phyloP scores from a whole-genome alignment of 495 filamentous ascomycete species.

The Talaromyces thailandensis region DNA sequence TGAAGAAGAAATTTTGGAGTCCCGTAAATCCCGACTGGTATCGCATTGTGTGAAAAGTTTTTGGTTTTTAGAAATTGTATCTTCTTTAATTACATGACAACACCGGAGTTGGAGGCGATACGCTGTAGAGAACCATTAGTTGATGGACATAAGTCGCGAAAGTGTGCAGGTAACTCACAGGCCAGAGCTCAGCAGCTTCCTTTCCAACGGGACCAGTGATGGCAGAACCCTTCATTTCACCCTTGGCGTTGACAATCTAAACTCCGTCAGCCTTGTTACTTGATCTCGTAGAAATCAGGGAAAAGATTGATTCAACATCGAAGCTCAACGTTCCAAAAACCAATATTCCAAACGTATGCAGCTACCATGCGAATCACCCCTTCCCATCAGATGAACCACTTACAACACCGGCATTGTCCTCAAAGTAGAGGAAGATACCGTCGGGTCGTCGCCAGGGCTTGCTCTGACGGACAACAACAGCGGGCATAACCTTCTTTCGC shows the following conservation, averaged over 20 bases:
- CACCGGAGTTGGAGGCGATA: conserved; percentile 99
- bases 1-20: neutral
- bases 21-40: conserved; percentile 7
- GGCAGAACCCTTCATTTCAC: conserved; percentile 99
- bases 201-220: conserved; percentile 99
- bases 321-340: neutral
- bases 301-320: neutral
- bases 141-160: neutral
- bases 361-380: neutral
- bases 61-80: conserved; percentile 1
- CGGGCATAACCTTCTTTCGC: conserved; percentile 99
- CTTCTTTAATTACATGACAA: conserved; percentile 77
- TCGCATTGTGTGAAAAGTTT: conserved; percentile 7
- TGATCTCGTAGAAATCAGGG: neutral
- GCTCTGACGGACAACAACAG: conserved; percentile 93
- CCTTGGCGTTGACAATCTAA: conserved; percentile 99
- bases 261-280: neutral
- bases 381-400: conserved; percentile 27
- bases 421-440: conserved; percentile 98
- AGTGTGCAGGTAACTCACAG: conserved; percentile 48
- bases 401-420: conserved; percentile 99
- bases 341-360: neutral
- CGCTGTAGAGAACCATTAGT: conserved; percentile 43
- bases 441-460: conserved; percentile 98
- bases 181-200: conserved; percentile 99